Evolutionary conservation across 306 rosid species (phyloP).

Genomic region (Lablab purpureus): DNA sequence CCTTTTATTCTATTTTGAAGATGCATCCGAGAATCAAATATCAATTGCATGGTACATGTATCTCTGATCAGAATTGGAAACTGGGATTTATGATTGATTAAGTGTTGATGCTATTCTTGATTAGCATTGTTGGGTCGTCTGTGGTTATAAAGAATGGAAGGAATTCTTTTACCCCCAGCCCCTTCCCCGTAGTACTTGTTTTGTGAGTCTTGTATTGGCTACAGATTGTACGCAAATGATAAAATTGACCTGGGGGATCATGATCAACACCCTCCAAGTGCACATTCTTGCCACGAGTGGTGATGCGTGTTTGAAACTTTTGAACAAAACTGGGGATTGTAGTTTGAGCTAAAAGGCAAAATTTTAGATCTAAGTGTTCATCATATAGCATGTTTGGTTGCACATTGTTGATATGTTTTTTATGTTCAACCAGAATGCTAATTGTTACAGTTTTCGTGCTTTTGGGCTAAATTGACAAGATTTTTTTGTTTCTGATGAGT

Average conservation of each 20-base stretch:
- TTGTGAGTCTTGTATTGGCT: neutral
- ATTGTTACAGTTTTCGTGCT: neutral
- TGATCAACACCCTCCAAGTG: neutral
- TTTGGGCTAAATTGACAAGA: neutral
- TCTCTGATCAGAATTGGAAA: neutral
- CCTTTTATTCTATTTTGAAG: neutral
- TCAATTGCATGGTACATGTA: neutral
- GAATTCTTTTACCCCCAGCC: neutral
- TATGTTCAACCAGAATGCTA: neutral
- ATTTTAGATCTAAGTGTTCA: neutral
- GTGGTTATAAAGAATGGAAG: neutral
- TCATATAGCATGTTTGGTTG: neutral
- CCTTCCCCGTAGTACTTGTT: neutral
- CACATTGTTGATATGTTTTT: neutral
- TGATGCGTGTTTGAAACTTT: constrained; percentile 6
- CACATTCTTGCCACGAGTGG: neutral
- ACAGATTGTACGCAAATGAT: neutral
- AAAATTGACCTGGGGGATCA: neutral
- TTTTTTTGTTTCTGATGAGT: neutral
- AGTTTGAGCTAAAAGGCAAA: neutral
- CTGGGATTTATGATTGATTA: constrained; percentile 2
- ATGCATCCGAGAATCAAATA: neutral
- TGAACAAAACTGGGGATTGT: neutral
- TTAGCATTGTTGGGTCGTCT: neutral
- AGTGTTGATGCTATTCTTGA: neutral